Base-by-base conservation (phyloP, 202 grass and related monocot species). In the Eragrostis tef region DNA sequence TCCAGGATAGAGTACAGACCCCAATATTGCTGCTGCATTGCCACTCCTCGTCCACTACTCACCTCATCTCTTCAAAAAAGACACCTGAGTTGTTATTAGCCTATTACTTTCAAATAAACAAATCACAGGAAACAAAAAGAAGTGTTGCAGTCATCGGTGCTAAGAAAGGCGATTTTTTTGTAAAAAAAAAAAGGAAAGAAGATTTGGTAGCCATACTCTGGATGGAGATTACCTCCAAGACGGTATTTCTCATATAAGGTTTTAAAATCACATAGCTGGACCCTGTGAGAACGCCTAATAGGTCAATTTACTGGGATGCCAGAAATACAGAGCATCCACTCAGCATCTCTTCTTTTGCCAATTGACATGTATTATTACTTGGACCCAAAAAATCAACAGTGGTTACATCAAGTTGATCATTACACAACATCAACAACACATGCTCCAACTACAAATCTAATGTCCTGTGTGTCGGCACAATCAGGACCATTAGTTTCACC, bases 391-490 rank as follows among this genome's bases (percentile, higher is more conserved):
- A 78, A 67, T 36, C 71, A 70, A 75, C 27, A 81, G 70, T 71
- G 64, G 70, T 77, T 83, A 83, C 79, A 89, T 78, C 47, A 49
- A 79, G 66, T 45, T 62, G 52, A 54, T 60, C 78, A 81, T 86
- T 75, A 90, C 71, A 81, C 74, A 89, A 69, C 73, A 86, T 29
- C 45, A 71, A 58, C 83, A 74, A 78, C 83, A 83, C 67, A 79
- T 9, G 74, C 69, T 75, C 78, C 79, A 70, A 43, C 83, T 73
- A 78, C 51, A 74, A 69, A 11, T 43, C 84, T 86, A 86, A 29
- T 79, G 67, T 75, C 79, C 75, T 83, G 83, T 39, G 17, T 22
- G 47, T 54, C 26, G 54, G 73, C 75, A 83, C 39, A 90, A 57
- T 75, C 31, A 84, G 70, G 46, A 64, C 60, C 64, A 74, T 80